Evolutionary conservation across 805 yeast species (phyloP).

Genomic region (Starmerella roubikii): DNA sequence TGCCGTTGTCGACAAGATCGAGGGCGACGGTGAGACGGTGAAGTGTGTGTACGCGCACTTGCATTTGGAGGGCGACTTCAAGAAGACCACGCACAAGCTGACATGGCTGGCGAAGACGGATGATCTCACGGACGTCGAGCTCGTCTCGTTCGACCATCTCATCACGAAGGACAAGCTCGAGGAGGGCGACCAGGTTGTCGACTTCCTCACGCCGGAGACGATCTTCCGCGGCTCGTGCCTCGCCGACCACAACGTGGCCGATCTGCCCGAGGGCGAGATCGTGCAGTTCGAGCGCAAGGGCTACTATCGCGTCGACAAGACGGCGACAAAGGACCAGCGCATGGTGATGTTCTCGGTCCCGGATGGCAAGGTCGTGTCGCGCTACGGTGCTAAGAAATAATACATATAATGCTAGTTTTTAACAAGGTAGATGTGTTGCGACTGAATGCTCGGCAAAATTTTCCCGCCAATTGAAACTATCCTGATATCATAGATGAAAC

Average conservation of each 20-base stretch:
- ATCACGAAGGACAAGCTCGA: slow-evolving; percentile 90
- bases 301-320: slow-evolving; percentile 67
- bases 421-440: too few species aligned
- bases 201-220: slow-evolving; percentile 75
- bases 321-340: slow-evolving; percentile 35
- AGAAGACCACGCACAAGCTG: slow-evolving; percentile 84
- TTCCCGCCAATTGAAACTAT: too few species aligned
- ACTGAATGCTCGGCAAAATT: too few species aligned
- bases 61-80: slow-evolving; percentile 92
- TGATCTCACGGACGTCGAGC: slow-evolving; percentile 57
- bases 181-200: slow-evolving; percentile 87
- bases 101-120: slow-evolving; percentile 86
- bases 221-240: slow-evolving; percentile 66
- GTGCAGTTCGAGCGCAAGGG: slow-evolving; percentile 97
- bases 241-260: slow-evolving; percentile 67
- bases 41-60: slow-evolving; percentile 59
- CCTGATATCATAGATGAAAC: too few species aligned
- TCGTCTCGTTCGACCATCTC: slow-evolving; percentile 86
- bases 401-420: neutral
- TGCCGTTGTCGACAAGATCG: slow-evolving; percentile 59
- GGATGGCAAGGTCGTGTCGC: slow-evolving; percentile 77
- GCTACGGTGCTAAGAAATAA: slow-evolving; percentile 54
- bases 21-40: slow-evolving; percentile 46
- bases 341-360: slow-evolving; percentile 85
- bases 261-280: slow-evolving; percentile 71